A percentile compares a stretch with the other conserved stretches of the same genome.
These are phyloP conservation scores for Sclerotinia nivalis DNA, from an alignment of 2,329 filamentous ascomycete species.

Conservation along the genomic window DNA sequence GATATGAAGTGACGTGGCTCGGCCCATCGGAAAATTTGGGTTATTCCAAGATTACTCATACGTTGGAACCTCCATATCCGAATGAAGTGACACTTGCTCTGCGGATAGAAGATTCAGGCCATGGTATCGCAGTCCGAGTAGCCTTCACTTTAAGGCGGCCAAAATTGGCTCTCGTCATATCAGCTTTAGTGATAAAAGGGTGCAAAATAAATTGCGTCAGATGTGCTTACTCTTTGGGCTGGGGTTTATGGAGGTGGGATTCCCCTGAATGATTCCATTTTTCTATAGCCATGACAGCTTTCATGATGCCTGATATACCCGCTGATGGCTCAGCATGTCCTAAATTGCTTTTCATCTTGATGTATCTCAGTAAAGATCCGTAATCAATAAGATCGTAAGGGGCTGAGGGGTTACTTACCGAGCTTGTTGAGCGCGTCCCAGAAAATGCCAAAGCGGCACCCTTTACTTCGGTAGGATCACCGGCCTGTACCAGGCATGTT, in stretches of 20 bases:
- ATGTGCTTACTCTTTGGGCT: slow-evolving; percentile 35
- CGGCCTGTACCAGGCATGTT: not conserved
- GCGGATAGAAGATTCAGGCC: slow-evolving; percentile 43
- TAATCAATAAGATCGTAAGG: not conserved
- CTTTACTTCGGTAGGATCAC: slow-evolving; percentile 8
- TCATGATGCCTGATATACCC: slow-evolving; percentile 44
- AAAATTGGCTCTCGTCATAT: slow-evolving; percentile 22
- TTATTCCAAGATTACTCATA: slow-evolving; percentile 34
- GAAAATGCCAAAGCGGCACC: slow-evolving; percentile 14
- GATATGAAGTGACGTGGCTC: slow-evolving; percentile 7
- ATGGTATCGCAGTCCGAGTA: slow-evolving; percentile 21
- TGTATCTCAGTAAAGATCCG: not conserved
- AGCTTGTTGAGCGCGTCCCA: not conserved
- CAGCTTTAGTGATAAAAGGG: not conserved
- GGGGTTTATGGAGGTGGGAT: slow-evolving; percentile 44
- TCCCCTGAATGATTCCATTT: slow-evolving; percentile 46
- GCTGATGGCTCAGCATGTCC: slow-evolving; percentile 42
- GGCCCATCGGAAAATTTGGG: not conserved
- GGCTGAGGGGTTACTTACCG: not conserved
- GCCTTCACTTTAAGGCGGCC: slow-evolving; percentile 41
- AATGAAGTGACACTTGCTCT: slow-evolving; percentile 46
- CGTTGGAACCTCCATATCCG: slow-evolving; percentile 36
- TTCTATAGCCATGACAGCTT: slow-evolving; percentile 46
- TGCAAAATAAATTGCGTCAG: not conserved
- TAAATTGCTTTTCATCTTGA: slow-evolving; percentile 19